Evolutionary conservation across 108 stramenopile genomes (phyloP), one percentile per base, ranked within the genome.

Genomic region (Mediolabrus comicus): DNA sequence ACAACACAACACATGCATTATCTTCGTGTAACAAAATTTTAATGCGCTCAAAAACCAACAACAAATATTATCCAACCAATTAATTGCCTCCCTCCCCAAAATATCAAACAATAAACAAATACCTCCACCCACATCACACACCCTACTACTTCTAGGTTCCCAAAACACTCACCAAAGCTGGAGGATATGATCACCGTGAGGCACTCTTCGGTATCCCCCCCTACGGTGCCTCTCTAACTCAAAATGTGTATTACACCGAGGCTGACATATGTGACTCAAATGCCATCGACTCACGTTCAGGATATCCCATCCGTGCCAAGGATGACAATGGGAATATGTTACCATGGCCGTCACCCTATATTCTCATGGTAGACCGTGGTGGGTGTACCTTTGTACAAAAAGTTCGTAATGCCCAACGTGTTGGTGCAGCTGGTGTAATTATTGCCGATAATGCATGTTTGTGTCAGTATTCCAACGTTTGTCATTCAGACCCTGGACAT

Each of bases 171-270:
- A 71, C 70, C 63, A 85, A 81, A 69, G 71, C 68, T 25, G 85
- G 77, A 7, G 89, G 89, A 52, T 98, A 97, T 63, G 86, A 90
- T 28, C 98, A 98, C 77, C 81, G 92, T 35, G 96, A 97, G 59
- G 96, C 96, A 24, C 84, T 98, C 25, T 98, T 98, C 77, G 98
- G 98, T 14, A 79, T 89, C 29, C 96, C 96, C 27, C 88, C 94
- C 35, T 98, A 98, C 76, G 97, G 96, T 29, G 92, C 84, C 30
- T 82, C 87, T 31, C 87, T 97, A 55, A 78, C 87, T 30, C 89
- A 93, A 74, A 82, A 77, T 17, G 72, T 97, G 0, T 88, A 89
- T 53, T 94, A 94, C 64, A 85, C 89, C 30, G 86, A 93, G 25
- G 54, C 65, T 12, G 74, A 81, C 66, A 74, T 94, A 41, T 96